Conservation (phyloP, 495 filamentous ascomycete genomes). For the Hypoxylon cercidicola region DNA sequence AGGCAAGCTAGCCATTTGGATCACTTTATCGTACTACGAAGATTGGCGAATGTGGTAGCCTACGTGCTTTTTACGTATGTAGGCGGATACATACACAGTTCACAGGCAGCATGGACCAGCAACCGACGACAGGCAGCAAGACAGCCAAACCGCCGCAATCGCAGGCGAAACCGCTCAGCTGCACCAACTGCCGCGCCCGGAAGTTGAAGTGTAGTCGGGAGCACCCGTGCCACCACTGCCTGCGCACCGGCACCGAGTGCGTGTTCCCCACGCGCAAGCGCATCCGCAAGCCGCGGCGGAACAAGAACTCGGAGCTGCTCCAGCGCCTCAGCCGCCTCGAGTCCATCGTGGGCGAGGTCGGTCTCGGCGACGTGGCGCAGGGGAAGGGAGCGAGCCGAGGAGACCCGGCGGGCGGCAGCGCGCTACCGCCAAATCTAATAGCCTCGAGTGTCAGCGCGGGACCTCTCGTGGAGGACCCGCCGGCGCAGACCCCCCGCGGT, state of each 20-base stretch:
- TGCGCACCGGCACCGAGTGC: conserved; percentile 73
- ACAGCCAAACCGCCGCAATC: conserved; percentile 3
- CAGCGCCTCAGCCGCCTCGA: conserved; percentile 75
- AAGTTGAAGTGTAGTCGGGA: conserved; percentile 79
- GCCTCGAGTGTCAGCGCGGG: conserved; percentile 17
- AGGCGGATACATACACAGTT: background rate
- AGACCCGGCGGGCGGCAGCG: background rate
- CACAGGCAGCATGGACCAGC: conserved; percentile 15
- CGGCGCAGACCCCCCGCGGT: conserved; percentile 48
- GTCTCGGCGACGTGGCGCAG: conserved; percentile 23
- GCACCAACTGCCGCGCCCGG: conserved; percentile 77
- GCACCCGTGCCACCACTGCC: conserved; percentile 76
- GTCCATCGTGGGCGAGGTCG: conserved; percentile 71
- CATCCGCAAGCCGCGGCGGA: conserved; percentile 53
- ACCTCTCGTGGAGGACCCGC: conserved; percentile 46
- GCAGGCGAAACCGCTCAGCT: conserved; percentile 61
- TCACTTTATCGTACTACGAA: no score
- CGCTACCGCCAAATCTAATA: background rate
- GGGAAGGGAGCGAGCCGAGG: conserved; percentile 15
- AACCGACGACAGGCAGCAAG: background rate
- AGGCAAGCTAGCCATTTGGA: no score
- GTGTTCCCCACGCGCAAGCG: conserved; percentile 72
- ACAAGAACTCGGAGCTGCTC: conserved; percentile 66
- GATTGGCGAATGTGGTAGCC: no score
- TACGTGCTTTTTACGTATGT: no score